A percentile compares a stretch with the other conserved stretches of the same genome.
phyloP scores from a whole-genome alignment of 371 early-diverging fungal genomes.

The Apophysomyces elegans region DNA sequence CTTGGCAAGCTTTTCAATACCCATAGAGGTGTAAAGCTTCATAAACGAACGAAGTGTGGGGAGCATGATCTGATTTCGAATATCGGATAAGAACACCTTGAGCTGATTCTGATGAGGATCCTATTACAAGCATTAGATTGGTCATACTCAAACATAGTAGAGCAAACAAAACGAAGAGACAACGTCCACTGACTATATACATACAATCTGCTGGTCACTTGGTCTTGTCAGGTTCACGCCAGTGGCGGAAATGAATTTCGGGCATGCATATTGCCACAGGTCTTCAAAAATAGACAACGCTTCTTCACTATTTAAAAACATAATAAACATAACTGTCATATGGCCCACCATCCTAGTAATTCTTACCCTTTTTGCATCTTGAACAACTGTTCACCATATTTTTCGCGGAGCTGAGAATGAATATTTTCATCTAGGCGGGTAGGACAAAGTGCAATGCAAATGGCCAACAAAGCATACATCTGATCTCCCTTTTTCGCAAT shows the following conservation, averaged over 20 bases:
- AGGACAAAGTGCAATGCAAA: conserved; percentile 92
- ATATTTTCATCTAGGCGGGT: conserved; percentile 92
- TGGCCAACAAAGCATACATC: conserved; percentile 92
- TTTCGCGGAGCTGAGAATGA: conserved; percentile 86
- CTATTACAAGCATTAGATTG: conserved; percentile 17
- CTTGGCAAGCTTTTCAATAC: conserved; percentile 85
- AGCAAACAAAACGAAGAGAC: too few species aligned
- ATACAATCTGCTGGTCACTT: conserved; percentile 28
- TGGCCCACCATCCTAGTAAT: background rate
- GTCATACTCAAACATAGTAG: background rate
- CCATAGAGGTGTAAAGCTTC: conserved; percentile 92
- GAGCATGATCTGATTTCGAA: conserved; percentile 82
- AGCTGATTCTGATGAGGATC: conserved; percentile 81
- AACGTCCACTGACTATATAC: conserved; percentile 7
- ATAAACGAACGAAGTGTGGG: conserved; percentile 92
- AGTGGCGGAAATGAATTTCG: conserved; percentile 92
- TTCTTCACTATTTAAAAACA: conserved; percentile 66
- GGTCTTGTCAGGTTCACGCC: conserved; percentile 66
- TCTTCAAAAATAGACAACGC: conserved; percentile 82
- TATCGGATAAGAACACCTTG: conserved; percentile 85
- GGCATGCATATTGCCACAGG: conserved; percentile 90
- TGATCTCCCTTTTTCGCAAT: conserved; percentile 91
- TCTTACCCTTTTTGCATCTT: conserved; percentile 81
- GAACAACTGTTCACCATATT: conserved; percentile 88
- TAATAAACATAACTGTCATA: background rate